These are phyloP conservation scores for Lunularia cruciata DNA, from an alignment of 225 moss, liverwort and hornwort genomes.

Conservation along the genomic window DNA sequence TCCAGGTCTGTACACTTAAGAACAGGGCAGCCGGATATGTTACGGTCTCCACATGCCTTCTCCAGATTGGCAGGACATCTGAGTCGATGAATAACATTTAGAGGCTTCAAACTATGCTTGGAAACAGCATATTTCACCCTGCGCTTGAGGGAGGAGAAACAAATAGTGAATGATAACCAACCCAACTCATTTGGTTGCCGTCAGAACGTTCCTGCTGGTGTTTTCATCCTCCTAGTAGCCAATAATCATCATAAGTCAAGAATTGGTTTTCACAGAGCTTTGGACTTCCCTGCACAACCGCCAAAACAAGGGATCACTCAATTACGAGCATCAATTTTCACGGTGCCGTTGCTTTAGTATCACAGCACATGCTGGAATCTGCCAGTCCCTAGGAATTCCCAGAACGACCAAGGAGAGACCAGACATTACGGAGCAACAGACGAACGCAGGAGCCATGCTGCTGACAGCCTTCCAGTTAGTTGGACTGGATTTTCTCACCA, in stretches of 20 bases:
- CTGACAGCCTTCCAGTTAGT: too few species aligned
- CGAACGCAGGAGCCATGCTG: slow-evolving; percentile 32
- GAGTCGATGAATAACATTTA: background rate
- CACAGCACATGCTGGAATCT: slow-evolving; percentile 26
- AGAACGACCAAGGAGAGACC: slow-evolving; percentile 26
- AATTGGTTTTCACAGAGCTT: slow-evolving; percentile 40
- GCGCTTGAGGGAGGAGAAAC: background rate
- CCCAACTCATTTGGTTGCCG: slow-evolving; percentile 18
- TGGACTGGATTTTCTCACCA: slow-evolving; percentile 18
- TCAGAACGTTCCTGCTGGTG: slow-evolving; percentile 8
- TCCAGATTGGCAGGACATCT: background rate
- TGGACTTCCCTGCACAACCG: slow-evolving; percentile 56
- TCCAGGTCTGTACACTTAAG: background rate
- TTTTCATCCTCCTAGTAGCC: slow-evolving; percentile 29
- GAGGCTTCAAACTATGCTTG: background rate
- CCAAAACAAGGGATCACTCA: slow-evolving; percentile 46
- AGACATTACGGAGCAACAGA: slow-evolving; percentile 22
- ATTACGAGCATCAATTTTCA: slow-evolving; percentile 33
- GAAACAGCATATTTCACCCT: too few species aligned
- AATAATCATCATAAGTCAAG: slow-evolving; percentile 26
- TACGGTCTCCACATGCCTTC: background rate
- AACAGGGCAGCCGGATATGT: background rate
- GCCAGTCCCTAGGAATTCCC: slow-evolving; percentile 17
- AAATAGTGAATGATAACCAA: background rate
- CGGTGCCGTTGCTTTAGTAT: slow-evolving; percentile 27